Evolutionary conservation across 495 filamentous ascomycete genomes (phyloP), one percentile per base, ranked within the genome.

Genomic region (Immersiella caudata): DNA sequence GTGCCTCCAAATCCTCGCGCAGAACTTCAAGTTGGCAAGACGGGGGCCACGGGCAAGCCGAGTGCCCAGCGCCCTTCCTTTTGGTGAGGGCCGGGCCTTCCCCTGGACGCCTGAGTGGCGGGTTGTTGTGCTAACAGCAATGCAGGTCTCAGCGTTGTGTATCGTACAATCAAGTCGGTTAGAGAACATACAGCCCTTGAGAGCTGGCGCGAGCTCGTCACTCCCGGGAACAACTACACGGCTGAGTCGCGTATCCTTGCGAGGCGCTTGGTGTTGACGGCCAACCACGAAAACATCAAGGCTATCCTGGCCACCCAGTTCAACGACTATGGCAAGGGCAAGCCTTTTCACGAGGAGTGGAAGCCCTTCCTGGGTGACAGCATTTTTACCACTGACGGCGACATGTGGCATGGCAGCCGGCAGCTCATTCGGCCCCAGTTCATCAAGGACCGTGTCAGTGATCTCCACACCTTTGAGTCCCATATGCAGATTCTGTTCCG

Each of bases 351-450:
- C 71, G 65, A 75, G 14, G 86, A 89, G 35, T 93, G 90, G 89
- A 82, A 85, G 62, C 83, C 86, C 27, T 93, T 94, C 71, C 79
- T 94, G 8, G 92, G 91, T 22, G 87, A 93, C 70, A 87, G 86
- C 73, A 93, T 94, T 80, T 94, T 96, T 76, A 83, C 84, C 20
- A 93, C 89, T 1, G 92, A 96, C 72, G 89, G 90, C 8, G 82
- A 87, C 54, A 69, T 83, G 46, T 95, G 93, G 93, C 89, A 93
- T 69, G 79, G 75, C 63, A 90, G 87, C 52, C 88, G 93, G 46
- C 88, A 91, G 68, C 82, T 95, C 14, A 87, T 96, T 61, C 83
- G 92, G 6, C 93, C 93, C 2, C 92, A 94, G 78, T 97, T 97
- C 76, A 85, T 87, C 60, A 87, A 90, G 62, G 90, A 95, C 66